Evolutionary conservation across 352 stramenopile genomes (phyloP).

Genomic region (Globisporangium iwayamae): DNA sequence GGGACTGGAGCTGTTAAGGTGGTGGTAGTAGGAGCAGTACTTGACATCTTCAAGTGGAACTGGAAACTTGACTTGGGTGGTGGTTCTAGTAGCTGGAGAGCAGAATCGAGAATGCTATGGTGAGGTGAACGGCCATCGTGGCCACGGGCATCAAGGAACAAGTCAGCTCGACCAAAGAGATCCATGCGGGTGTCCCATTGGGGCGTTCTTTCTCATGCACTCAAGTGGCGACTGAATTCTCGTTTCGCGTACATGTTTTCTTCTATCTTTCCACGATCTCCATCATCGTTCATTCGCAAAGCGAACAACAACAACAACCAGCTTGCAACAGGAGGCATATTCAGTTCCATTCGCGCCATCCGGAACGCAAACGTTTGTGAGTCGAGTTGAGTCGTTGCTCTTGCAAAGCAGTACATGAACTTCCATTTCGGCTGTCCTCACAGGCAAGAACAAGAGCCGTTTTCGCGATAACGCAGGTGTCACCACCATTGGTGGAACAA

Average conservation of each 20-base stretch:
- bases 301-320: no score
- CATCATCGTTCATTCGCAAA: no score
- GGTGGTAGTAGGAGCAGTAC: background rate
- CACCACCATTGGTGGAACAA: no score
- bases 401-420: background rate
- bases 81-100: background rate
- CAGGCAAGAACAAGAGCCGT: background rate
- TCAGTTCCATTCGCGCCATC: background rate
- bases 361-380: background rate
- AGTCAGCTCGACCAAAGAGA: background rate
- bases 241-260: no score
- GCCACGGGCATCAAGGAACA: background rate
- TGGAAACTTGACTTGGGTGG: background rate
- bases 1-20: background rate
- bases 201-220: no score
- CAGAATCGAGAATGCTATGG: background rate
- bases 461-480: background rate
- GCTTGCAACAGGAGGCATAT: no score
- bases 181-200: background rate
- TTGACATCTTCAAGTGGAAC: constrained; percentile 1
- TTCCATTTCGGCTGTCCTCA: background rate
- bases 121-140: background rate
- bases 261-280: no score
- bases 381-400: no score
- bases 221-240: no score